phyloP scores from a whole-genome alignment of 192 early-diverging fungal species.

The Podila epicladia region DNA sequence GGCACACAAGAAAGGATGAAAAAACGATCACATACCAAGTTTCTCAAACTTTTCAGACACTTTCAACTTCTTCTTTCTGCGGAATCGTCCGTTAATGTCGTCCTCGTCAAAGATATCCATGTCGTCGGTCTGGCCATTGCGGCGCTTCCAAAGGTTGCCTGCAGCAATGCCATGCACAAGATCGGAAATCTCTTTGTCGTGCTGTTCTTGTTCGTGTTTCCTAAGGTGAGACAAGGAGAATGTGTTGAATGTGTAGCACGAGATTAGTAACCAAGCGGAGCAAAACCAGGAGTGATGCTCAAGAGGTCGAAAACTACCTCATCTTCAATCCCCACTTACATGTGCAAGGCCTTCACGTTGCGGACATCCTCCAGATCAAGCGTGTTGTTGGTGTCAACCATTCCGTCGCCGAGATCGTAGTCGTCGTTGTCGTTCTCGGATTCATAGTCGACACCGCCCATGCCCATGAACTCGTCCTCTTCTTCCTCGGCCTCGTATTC shows the following conservation, averaged over 20 bases:
- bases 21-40: conserved; percentile 22
- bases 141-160: conserved; percentile 45
- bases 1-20: not conserved
- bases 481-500: conserved; percentile 54
- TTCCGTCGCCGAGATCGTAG: conserved; percentile 38
- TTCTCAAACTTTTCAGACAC: conserved; percentile 47
- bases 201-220: conserved; percentile 41
- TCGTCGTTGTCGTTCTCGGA: conserved; percentile 46
- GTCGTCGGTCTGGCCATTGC: conserved; percentile 39
- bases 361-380: conserved; percentile 36
- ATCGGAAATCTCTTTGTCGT: conserved; percentile 40
- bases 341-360: conserved; percentile 20
- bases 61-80: conserved; percentile 45
- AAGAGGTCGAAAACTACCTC: no score
- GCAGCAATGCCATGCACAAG: conserved; percentile 45
- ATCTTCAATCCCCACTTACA: conserved; percentile 13
- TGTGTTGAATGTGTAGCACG: not conserved
- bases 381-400: conserved; percentile 20
- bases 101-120: conserved; percentile 44
- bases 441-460: conserved; percentile 50
- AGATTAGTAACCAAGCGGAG: not conserved
- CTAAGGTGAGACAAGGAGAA: not conserved
- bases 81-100: conserved; percentile 41
- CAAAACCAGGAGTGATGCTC: not conserved
- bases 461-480: conserved; percentile 50